Percentiles rank a stretch among this genome's conserved stretches.
Evolutionary conservation across 2,329 filamentous ascomycete genomes (phyloP).

Genomic region (Trichothecium sympodiale): DNA sequence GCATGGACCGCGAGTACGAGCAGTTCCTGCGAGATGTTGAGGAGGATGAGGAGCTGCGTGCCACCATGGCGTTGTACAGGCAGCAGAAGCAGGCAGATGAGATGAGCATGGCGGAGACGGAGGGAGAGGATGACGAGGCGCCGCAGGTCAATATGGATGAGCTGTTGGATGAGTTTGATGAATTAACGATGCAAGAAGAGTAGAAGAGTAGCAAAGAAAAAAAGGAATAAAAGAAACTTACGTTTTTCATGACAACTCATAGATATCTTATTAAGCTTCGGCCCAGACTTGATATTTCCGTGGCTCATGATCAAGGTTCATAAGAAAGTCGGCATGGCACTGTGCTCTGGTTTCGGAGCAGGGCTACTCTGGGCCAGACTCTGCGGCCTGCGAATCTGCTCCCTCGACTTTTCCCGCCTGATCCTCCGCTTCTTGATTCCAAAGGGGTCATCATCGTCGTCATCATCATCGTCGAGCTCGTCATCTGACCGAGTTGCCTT

Average conservation of each 20-base stretch:
- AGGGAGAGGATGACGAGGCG: constrained; percentile 51
- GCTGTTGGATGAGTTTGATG: constrained; percentile 85
- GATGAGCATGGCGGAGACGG: constrained; percentile 58
- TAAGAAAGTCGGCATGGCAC: constrained; percentile 26
- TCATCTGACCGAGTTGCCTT: neutral
- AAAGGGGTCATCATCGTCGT: constrained; percentile 23
- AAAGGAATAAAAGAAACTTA: no score
- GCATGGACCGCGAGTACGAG: constrained; percentile 89
- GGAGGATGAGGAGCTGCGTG: constrained; percentile 80
- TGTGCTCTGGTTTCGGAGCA: constrained; percentile 12
- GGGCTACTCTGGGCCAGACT: constrained; percentile 5
- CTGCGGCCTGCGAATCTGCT: constrained; percentile 12
- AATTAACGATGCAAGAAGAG: constrained; percentile 58
- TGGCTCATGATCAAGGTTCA: no score
- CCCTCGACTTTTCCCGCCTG: constrained; percentile 18
- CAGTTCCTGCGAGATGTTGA: constrained; percentile 95
- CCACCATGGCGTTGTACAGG: constrained; percentile 81
- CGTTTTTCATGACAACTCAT: no score
- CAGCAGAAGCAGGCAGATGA: constrained; percentile 47
- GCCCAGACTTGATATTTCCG: no score
- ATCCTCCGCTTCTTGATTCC: constrained; percentile 19
- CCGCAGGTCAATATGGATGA: constrained; percentile 70
- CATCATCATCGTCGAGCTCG: constrained; percentile 1
- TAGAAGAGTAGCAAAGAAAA: constrained; percentile 6
- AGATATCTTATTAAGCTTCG: no score